phyloP scores from a whole-genome alignment of 73 alveolate genomes.

The Diophrys sp. region DNA sequence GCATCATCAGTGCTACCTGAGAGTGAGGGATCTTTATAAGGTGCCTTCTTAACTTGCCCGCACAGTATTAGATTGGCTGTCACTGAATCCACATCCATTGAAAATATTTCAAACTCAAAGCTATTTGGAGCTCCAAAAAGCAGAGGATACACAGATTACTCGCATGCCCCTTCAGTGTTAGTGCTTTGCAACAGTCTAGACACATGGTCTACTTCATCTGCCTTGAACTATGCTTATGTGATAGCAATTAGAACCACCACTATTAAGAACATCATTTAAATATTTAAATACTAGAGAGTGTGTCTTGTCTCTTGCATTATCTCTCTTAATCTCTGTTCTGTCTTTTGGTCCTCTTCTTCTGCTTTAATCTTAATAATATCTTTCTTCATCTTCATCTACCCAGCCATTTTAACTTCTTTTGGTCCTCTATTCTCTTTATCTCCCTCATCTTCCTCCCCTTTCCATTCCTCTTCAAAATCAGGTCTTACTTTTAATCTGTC shows the following conservation, averaged over 20 bases:
- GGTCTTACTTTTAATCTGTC: neutral
- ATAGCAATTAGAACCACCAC: neutral
- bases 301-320: neutral
- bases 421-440: slow-evolving; percentile 27
- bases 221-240: neutral
- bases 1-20: neutral
- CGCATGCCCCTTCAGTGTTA: neutral
- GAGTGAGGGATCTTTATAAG: neutral
- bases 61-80: neutral
- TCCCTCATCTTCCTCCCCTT: neutral
- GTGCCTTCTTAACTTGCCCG: neutral
- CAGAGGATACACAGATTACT: neutral
- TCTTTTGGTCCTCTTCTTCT: slow-evolving; percentile 29
- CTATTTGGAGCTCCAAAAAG: neutral
- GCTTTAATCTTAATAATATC: slow-evolving; percentile 17
- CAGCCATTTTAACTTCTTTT: slow-evolving; percentile 8
- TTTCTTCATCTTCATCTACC: slow-evolving; percentile 9
- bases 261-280: neutral
- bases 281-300: neutral
- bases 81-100: neutral
- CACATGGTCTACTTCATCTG: too few relatives aligned
- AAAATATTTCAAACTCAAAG: too few relatives aligned
- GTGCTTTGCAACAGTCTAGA: neutral
- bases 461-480: slow-evolving; percentile 21
- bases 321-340: slow-evolving; percentile 8